Evolutionary conservation across 768 basidiomycete species (phyloP), one percentile per base, ranked within the genome.

Genomic region (Rhodotorula paludigena): DNA sequence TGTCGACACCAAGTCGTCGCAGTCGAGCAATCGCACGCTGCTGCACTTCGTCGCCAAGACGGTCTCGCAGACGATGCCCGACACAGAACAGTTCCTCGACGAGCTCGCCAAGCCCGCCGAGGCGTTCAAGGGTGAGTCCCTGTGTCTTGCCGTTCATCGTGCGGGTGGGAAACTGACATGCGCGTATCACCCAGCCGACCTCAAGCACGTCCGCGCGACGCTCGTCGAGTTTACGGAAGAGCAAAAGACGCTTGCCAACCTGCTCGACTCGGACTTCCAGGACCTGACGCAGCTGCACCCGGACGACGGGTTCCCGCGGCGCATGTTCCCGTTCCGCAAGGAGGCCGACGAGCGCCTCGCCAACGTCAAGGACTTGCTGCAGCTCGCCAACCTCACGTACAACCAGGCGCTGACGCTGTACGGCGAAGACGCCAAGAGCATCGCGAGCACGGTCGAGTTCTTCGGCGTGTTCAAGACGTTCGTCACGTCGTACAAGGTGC

Each of bases 381-480:
- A 87, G 63, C 83, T 87, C 63, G 92, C 94, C 1, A 89, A 92
- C 33, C 82, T 87, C 3, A 86, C 85, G 0, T 92, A 92, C 76
- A 82, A 83, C 41, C 90, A 94, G 69, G 92, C 91, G 25, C 83
- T 94, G 66, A 86, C 83, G 63, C 94, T 91, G 76, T 99, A 89
- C 76, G 92, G 93, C 18, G 96, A 99, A 78, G 93, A 96, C 45
- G 28, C 28, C 23, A 73, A 66, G 71, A 73, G 66, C 74, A 77
- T 63, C 75, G 74, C 73, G 66, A 76, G 87, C 55, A 90, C 92
- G 0, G 83, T 88, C 6, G 94, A 97, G 75, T 99, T 98, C 81
- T 99, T 91, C 79, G 91, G 86, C 20, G 87, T 94, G 74, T 97
- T 98, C 84, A 92, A 96, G 80, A 96, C 90, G 3, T 99, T 99